phyloP scores from a whole-genome alignment of 73 alveolate species.

The Paramecium sexaurelia region DNA sequence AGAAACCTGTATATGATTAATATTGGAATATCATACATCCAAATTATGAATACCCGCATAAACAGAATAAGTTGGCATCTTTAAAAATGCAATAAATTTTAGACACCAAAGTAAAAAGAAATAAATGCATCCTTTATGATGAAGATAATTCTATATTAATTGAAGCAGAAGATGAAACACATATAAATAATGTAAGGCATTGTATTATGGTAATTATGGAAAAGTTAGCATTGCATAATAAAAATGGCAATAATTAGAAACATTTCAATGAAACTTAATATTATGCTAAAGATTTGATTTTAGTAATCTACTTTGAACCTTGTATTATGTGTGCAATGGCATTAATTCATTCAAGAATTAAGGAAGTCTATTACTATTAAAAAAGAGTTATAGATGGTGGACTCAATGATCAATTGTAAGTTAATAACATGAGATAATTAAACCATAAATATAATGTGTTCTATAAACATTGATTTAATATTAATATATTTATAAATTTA shows the following conservation, averaged over 20 bases:
- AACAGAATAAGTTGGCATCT: not conserved
- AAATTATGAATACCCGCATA: not conserved
- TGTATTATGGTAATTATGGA: slow-evolving; percentile 9
- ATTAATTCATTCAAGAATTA: slow-evolving; percentile 34
- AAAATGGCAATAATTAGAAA: not conserved
- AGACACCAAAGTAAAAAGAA: not conserved
- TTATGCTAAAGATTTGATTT: slow-evolving; percentile 13
- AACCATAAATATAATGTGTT: slow-evolving; percentile 29
- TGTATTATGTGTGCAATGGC: slow-evolving; percentile 63
- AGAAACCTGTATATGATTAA: not conserved
- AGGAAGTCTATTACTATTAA: slow-evolving; percentile 4
- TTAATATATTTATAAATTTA: not conserved
- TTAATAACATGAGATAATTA: not conserved
- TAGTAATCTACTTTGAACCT: not conserved
- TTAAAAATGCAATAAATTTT: not conserved
- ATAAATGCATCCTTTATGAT: not conserved
- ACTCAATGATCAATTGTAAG: slow-evolving; percentile 7
- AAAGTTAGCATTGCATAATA: slow-evolving; percentile 11
- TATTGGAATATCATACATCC: not conserved
- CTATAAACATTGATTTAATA: not conserved
- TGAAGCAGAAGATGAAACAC: slow-evolving; percentile 27
- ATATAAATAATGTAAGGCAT: not conserved
- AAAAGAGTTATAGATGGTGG: slow-evolving; percentile 9
- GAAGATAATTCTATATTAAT: not conserved
- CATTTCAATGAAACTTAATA: not conserved